These are phyloP conservation scores for Phytopythium ostracodes DNA, from an alignment of 352 stramenopile species.

Conservation along the genomic window DNA sequence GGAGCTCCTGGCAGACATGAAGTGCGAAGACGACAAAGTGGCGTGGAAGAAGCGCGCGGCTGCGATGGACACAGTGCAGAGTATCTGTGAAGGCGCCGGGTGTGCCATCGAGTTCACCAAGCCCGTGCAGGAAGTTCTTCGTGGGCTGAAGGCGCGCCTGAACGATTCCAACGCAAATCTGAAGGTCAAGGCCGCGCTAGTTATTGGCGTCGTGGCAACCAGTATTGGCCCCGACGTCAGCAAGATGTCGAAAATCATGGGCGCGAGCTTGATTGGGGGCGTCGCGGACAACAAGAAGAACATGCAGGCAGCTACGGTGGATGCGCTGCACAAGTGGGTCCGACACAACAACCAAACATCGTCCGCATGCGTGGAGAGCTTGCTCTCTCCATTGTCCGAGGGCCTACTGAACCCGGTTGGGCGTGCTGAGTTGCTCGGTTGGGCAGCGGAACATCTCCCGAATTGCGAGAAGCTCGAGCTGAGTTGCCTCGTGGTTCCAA, in stretches of 20 bases:
- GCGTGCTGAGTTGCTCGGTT: constrained; percentile 69
- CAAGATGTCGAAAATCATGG: constrained; percentile 83
- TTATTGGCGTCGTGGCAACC: constrained; percentile 72
- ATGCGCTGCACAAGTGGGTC: constrained; percentile 84
- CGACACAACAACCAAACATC: constrained; percentile 70
- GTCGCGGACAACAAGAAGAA: constrained; percentile 88
- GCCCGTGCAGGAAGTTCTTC: constrained; percentile 70
- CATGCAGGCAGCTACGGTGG: constrained; percentile 75
- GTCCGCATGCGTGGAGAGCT: constrained; percentile 58
- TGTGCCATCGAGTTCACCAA: constrained; percentile 85
- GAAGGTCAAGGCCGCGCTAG: constrained; percentile 82
- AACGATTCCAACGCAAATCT: constrained; percentile 86
- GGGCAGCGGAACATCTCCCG: constrained; percentile 63
- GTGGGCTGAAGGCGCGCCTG: constrained; percentile 68
- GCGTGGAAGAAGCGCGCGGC: constrained; percentile 83
- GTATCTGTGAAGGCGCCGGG: constrained; percentile 70
- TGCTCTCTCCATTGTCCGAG: constrained; percentile 64
- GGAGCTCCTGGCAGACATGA: constrained; percentile 82
- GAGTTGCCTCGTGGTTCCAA: constrained; percentile 53
- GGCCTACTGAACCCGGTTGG: constrained; percentile 75
- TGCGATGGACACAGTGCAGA: constrained; percentile 76
- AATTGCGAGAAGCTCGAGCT: constrained; percentile 70
- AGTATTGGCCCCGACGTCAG: constrained; percentile 72
- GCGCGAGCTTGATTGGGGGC: constrained; percentile 56
- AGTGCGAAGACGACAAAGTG: constrained; percentile 80